Evolutionary conservation across 2,329 filamentous ascomycete genomes (phyloP).

Genomic region (Cladosporium halotolerans): DNA sequence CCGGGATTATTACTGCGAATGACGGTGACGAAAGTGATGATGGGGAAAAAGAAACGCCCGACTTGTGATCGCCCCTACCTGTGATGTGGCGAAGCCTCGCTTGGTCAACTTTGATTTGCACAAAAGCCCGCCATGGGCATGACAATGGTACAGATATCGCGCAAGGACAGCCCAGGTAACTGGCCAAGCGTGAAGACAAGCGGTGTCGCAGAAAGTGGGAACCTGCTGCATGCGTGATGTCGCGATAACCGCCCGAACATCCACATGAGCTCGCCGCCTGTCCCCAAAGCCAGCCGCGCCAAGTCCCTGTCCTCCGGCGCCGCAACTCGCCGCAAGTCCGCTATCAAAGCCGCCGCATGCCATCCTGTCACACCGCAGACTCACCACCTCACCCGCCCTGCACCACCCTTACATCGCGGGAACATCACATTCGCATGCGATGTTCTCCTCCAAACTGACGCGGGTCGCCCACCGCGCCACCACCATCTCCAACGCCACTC

Average conservation of each 20-base stretch:
- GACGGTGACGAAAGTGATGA: background rate
- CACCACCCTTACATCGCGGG: background rate
- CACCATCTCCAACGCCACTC: conserved; percentile 22
- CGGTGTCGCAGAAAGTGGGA: conserved; percentile 6
- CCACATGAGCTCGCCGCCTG: background rate
- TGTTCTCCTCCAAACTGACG: conserved; percentile 29
- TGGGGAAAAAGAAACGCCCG: background rate
- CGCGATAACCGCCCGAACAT: conserved; percentile 7
- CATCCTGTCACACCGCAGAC: conserved; percentile 2
- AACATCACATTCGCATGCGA: conserved; percentile 13
- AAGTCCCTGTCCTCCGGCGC: conserved; percentile 1
- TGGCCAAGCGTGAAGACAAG: background rate
- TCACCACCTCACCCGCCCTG: background rate
- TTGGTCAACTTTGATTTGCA: too few relatives aligned
- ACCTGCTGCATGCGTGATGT: background rate
- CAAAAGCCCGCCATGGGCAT: too few relatives aligned
- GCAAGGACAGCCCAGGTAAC: too few relatives aligned
- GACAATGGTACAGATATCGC: too few relatives aligned
- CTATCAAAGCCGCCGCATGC: conserved; percentile 1
- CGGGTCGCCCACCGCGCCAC: conserved; percentile 27
- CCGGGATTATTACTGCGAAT: too few relatives aligned
- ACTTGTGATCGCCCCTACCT: background rate
- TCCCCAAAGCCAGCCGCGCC: conserved; percentile 2
- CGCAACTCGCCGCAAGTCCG: background rate
- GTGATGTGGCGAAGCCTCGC: background rate